phyloP scores from a whole-genome alignment of 768 basidiomycete genomes.

The Boletus rubescentipes region DNA sequence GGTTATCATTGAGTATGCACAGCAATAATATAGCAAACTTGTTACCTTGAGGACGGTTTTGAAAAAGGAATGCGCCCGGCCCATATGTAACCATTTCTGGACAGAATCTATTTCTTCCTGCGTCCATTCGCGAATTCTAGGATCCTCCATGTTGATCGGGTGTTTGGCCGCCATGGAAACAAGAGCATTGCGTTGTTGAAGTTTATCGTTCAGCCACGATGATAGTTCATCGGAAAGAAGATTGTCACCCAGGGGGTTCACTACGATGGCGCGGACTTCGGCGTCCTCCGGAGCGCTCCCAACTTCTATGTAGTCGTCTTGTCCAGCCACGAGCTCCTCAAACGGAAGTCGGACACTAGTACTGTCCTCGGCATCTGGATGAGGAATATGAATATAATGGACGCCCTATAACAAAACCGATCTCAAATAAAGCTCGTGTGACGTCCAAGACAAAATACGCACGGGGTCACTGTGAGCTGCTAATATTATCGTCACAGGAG shows the following conservation, averaged over 20 bases:
- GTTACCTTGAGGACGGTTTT: slow-evolving; percentile 30
- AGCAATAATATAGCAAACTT: not conserved
- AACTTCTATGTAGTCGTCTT: slow-evolving; percentile 24
- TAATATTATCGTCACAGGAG: slow-evolving; percentile 29
- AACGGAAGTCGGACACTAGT: slow-evolving; percentile 23
- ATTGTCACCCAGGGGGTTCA: slow-evolving; percentile 22
- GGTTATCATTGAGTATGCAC: not conserved
- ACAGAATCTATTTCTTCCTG: slow-evolving; percentile 35
- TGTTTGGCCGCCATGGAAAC: slow-evolving; percentile 19
- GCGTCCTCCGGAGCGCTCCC: slow-evolving; percentile 13
- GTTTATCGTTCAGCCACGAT: slow-evolving; percentile 30
- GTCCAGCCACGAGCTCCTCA: slow-evolving; percentile 19
- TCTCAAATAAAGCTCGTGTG: not conserved
- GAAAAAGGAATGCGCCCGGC: slow-evolving; percentile 26
- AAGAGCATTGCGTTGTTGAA: slow-evolving; percentile 20
- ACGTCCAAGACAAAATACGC: not conserved
- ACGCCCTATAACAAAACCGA: slow-evolving; percentile 15
- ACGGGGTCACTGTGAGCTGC: slow-evolving; percentile 29
- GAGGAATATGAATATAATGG: slow-evolving; percentile 29
- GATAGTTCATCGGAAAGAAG: slow-evolving; percentile 37
- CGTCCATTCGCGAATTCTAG: slow-evolving; percentile 42
- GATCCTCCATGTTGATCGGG: slow-evolving; percentile 32
- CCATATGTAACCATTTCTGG: slow-evolving; percentile 38
- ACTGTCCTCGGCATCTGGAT: slow-evolving; percentile 16
- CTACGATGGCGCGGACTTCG: slow-evolving; percentile 16